Conservation (phyloP, 495 filamentous ascomycete species). For the Trichoderma virens region DNA sequence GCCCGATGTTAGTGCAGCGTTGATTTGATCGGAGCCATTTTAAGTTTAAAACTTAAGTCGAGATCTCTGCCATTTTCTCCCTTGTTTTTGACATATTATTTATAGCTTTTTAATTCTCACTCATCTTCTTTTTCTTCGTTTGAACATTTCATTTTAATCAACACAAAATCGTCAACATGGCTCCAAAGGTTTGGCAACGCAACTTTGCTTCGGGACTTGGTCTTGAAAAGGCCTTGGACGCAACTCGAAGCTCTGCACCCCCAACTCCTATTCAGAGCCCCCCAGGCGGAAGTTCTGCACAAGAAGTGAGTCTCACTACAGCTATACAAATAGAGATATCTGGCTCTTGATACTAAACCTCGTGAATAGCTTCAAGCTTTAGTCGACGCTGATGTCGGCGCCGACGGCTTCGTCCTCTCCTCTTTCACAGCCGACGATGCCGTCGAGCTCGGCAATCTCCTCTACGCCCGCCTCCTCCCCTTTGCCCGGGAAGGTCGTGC, state of each 20-base stretch:
- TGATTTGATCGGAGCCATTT: neutral
- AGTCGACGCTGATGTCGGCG: neutral
- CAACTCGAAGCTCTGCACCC: neutral
- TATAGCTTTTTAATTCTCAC: neutral
- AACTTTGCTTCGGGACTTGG: neutral
- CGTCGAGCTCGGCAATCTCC: constrained; percentile 55
- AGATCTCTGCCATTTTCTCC: no score
- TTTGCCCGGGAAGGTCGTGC: constrained; percentile 37
- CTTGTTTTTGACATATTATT: neutral
- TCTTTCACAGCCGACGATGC: constrained; percentile 60
- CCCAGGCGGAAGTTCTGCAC: neutral
- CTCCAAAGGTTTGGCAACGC: neutral
- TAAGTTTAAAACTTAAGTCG: neutral
- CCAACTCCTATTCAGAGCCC: neutral
- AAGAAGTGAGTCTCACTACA: neutral
- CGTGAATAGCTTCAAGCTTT: neutral
- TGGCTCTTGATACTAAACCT: neutral
- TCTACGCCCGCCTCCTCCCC: constrained; percentile 53
- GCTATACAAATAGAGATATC: neutral
- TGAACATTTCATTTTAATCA: neutral
- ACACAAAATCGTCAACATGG: neutral
- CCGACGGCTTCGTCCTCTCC: constrained; percentile 40
- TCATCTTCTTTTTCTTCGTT: neutral
- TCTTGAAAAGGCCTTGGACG: neutral
- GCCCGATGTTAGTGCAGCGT: neutral